Evolutionary conservation across 2,329 filamentous ascomycete species (phyloP).

Genomic region (Aspergillus sp.): DNA sequence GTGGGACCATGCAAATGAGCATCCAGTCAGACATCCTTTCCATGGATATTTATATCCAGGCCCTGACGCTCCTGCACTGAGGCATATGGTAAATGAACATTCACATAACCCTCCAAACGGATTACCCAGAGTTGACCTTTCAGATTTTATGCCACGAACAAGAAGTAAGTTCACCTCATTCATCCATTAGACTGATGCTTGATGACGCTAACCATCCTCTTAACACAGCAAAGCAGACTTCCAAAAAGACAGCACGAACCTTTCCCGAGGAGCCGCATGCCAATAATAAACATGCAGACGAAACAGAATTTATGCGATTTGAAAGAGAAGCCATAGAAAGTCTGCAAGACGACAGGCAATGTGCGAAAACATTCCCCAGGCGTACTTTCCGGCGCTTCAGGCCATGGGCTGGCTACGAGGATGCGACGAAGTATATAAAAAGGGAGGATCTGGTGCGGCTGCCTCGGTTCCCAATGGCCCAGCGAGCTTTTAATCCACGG

Average conservation of each 20-base stretch:
- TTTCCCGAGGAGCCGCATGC: background rate
- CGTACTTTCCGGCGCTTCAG: conserved; percentile 1
- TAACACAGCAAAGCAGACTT: background rate
- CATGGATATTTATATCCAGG: no score
- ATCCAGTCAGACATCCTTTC: no score
- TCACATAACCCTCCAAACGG: background rate
- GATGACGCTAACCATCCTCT: background rate
- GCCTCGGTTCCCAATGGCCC: background rate
- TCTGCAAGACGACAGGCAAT: background rate
- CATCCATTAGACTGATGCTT: background rate
- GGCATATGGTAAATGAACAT: background rate
- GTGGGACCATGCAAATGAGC: no score
- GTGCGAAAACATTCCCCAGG: background rate
- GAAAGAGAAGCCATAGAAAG: background rate
- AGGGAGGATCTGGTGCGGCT: background rate
- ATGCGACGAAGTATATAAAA: background rate
- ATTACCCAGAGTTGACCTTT: background rate
- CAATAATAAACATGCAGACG: background rate
- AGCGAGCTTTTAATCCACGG: background rate
- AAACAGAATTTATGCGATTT: background rate
- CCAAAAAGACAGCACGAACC: background rate
- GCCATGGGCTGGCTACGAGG: background rate
- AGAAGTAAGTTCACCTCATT: background rate
- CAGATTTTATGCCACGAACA: background rate
- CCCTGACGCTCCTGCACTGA: no score